A percentile compares a stretch with the other conserved stretches of the same genome.
phyloP scores from a whole-genome alignment of 2,329 filamentous ascomycete genomes.

The Arthrinium puccinioides region DNA sequence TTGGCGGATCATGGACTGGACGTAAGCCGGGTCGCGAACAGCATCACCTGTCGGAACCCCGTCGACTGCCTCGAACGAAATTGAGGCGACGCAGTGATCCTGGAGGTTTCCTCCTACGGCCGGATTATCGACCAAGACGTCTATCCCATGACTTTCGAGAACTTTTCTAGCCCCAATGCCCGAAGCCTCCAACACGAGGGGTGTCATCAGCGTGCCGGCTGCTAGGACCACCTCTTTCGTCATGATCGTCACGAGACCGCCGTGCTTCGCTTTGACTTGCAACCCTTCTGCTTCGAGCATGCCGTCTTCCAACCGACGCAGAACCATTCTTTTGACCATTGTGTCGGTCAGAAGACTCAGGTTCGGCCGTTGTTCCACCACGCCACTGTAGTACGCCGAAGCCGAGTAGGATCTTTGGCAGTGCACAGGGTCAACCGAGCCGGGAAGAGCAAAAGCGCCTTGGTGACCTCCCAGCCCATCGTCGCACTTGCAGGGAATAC shows the following conservation, averaged over 20 bases:
- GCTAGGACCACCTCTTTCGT: conserved; percentile 30
- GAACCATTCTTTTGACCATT: conserved; percentile 24
- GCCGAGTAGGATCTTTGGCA: conserved; percentile 17
- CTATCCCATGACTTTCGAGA: conserved; percentile 30
- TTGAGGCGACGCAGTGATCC: conserved; percentile 34
- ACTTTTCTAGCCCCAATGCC: conserved; percentile 30
- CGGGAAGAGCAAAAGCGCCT: too few relatives aligned
- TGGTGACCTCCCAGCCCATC: too few relatives aligned
- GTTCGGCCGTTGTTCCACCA: conserved; percentile 25
- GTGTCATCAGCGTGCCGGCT: conserved; percentile 29
- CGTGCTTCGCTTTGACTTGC: too few relatives aligned
- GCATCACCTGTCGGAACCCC: conserved; percentile 29
- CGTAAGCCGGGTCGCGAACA: too few relatives aligned
- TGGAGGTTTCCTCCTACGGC: conserved; percentile 39
- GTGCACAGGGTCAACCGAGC: too few relatives aligned
- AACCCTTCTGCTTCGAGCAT: too few relatives aligned
- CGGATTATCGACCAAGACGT: conserved; percentile 30
- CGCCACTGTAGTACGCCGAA: conserved; percentile 25
- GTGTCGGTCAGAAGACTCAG: conserved; percentile 26
- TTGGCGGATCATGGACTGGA: too few relatives aligned
- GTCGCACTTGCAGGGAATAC: too few relatives aligned
- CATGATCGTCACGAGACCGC: too few relatives aligned
- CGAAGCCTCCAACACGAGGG: conserved; percentile 26
- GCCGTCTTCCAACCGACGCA: too few relatives aligned
- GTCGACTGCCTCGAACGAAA: conserved; percentile 34